phyloP scores from a whole-genome alignment of 352 stramenopile genomes.

The Pythium volutum region DNA sequence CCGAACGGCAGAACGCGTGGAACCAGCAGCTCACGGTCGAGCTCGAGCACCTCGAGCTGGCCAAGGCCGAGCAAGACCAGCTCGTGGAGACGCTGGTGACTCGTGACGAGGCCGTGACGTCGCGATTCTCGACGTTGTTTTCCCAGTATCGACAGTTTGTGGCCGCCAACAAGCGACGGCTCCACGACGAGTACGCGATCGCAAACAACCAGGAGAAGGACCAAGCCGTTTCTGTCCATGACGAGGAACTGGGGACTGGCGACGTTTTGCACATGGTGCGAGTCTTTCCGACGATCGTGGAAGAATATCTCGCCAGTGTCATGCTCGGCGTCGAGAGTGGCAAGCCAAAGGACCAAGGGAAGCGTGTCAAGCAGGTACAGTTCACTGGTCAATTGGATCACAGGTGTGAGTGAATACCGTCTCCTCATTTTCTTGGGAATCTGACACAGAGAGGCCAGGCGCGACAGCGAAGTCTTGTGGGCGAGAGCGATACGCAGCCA shows the following conservation, averaged over 20 bases:
- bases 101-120: constrained; percentile 20
- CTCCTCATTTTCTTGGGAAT: background rate
- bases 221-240: constrained; percentile 8
- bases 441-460: background rate
- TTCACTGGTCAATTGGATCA: too few species aligned
- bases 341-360: background rate
- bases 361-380: background rate
- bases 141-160: constrained; percentile 24
- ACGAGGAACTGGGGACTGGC: constrained; percentile 20
- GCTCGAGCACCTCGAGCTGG: constrained; percentile 18
- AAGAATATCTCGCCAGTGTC: constrained; percentile 25
- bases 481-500: background rate
- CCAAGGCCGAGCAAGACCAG: constrained; percentile 23
- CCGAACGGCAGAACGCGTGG: constrained; percentile 28
- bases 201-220: background rate
- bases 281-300: constrained; percentile 45
- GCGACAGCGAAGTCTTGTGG: background rate
- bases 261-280: constrained; percentile 47
- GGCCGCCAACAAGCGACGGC: constrained; percentile 18
- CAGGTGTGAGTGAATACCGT: background rate
- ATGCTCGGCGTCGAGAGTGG: background rate
- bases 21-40: constrained; percentile 25
- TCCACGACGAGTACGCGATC: background rate
- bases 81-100: constrained; percentile 14
- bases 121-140: constrained; percentile 24